These are phyloP conservation scores for Starmerella sp. DNA, from an alignment of 805 yeast genomes.

Conservation along the genomic window DNA sequence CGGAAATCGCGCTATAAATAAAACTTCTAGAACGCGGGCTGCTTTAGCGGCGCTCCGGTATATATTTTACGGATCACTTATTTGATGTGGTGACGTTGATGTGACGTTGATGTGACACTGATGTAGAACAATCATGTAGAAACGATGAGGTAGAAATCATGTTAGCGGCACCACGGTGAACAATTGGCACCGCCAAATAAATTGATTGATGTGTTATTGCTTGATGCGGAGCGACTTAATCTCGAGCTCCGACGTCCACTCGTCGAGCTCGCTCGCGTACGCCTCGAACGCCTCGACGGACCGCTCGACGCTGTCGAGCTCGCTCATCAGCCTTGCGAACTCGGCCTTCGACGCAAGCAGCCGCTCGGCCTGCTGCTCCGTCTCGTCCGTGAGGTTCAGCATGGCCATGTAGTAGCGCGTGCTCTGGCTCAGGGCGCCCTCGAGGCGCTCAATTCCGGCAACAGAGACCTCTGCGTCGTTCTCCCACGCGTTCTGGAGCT, in stretches of 20 bases:
- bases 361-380: slow-evolving; percentile 21
- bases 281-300: slow-evolving; percentile 31
- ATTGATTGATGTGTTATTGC: not conserved
- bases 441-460: slow-evolving; percentile 15
- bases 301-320: slow-evolving; percentile 18
- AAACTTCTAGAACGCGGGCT: too few species aligned
- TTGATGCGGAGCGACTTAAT: slow-evolving; percentile 28
- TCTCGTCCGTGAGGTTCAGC: slow-evolving; percentile 20
- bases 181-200: not conserved
- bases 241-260: slow-evolving; percentile 48
- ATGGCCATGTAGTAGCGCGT: slow-evolving; percentile 11
- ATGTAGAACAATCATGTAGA: too few species aligned
- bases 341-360: slow-evolving; percentile 11
- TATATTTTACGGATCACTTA: too few species aligned
- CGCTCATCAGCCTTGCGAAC: not conserved
- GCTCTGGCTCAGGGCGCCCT: slow-evolving; percentile 11
- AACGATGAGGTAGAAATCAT: too few species aligned
- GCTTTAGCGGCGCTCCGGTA: too few species aligned
- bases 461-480: slow-evolving; percentile 17
- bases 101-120: too few species aligned
- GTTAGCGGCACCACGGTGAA: too few species aligned
- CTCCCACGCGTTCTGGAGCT: slow-evolving; percentile 15
- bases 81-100: too few species aligned
- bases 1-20: too few species aligned
- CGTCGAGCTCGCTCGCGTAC: slow-evolving; percentile 47